Evolutionary conservation across 208 protist species (phyloP).

Genomic region (Trypanosoma cruzi): DNA sequence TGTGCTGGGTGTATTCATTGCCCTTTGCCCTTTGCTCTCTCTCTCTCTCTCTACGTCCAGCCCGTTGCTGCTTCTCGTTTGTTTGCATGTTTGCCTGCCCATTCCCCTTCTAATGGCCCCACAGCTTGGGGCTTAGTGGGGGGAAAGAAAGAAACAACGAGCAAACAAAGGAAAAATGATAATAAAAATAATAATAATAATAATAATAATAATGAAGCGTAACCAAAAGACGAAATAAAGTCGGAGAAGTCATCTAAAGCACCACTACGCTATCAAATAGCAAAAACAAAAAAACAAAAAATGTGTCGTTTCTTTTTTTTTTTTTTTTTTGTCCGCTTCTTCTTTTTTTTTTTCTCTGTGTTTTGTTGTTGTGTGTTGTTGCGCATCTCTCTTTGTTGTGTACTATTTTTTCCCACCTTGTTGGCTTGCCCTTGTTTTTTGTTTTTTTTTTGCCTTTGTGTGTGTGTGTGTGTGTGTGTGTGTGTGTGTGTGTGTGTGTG

Average conservation of each 20-base stretch:
- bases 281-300: neutral
- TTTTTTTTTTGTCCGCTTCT: neutral
- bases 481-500: no score
- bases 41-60: no score
- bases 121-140: no score
- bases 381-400: neutral
- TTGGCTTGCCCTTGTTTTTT: constrained; percentile 8
- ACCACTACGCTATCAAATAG: no score
- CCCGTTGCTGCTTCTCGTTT: neutral
- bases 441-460: constrained; percentile 2
- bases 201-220: neutral
- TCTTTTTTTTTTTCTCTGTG: neutral
- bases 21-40: no score
- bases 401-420: neutral
- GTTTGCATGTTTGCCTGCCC: neutral
- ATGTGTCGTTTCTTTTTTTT: neutral
- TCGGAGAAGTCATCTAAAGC: no score
- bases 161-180: no score
- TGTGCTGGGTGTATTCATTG: neutral
- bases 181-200: no score
- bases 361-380: neutral
- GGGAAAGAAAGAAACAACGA: no score
- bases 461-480: no score
- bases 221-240: neutral
- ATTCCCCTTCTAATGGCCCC: no score